Percentiles rank a stretch among this genome's conserved stretches.
Evolutionary conservation across 2,329 filamentous ascomycete genomes (phyloP).

Genomic region (Colletotrichum plurivorum): DNA sequence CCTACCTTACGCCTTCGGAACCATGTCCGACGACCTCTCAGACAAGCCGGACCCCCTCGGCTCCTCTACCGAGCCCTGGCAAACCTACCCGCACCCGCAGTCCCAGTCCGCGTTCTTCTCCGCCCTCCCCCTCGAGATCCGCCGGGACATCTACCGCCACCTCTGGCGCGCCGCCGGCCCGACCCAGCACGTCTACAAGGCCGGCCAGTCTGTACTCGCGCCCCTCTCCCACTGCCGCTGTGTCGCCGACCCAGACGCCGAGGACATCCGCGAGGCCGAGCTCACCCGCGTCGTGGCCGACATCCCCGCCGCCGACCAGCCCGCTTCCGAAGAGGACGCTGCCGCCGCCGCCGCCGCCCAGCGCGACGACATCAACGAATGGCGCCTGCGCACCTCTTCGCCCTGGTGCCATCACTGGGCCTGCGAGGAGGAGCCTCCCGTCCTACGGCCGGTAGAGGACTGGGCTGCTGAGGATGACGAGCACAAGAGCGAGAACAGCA

Average conservation of each 20-base stretch:
- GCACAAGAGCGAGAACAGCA: not conserved
- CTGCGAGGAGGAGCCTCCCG: conserved; percentile 33
- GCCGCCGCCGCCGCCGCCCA: not conserved
- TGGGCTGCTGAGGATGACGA: not conserved
- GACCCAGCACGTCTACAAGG: conserved; percentile 33
- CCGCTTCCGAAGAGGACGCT: not conserved
- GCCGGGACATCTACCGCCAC: conserved; percentile 29
- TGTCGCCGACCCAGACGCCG: conserved; percentile 29
- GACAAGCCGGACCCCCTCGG: not conserved
- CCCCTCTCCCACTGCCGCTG: conserved; percentile 33
- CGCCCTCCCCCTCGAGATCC: conserved; percentile 30
- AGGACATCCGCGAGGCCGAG: conserved; percentile 28
- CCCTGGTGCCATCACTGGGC: conserved; percentile 32
- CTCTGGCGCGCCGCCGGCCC: conserved; percentile 27
- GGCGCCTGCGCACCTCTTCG: conserved; percentile 24
- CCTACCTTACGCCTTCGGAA: not conserved
- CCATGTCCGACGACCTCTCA: not conserved
- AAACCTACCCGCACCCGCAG: not conserved
- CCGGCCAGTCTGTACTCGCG: conserved; percentile 13
- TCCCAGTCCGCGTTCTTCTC: conserved; percentile 31
- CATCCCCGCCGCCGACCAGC: conserved; percentile 7
- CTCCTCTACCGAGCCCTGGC: not conserved
- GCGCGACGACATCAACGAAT: conserved; percentile 23
- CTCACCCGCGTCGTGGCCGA: conserved; percentile 16
- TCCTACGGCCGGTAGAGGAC: conserved; percentile 5